These are phyloP conservation scores for Prunus mira DNA, from an alignment of 306 rosid species.

Conservation along the genomic window DNA sequence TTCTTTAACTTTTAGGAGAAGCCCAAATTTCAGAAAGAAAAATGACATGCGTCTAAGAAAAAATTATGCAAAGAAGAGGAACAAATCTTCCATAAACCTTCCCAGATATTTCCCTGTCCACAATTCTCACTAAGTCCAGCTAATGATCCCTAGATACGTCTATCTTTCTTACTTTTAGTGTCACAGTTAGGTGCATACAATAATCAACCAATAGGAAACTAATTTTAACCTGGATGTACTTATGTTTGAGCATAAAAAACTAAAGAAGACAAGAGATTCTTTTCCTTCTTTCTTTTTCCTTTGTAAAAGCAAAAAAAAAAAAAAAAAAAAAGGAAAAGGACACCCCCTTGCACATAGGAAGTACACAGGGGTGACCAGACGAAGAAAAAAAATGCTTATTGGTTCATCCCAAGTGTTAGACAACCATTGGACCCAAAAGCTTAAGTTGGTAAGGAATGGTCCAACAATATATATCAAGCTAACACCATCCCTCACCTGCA, in stretches of 20 bases:
- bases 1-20: not conserved
- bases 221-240: not conserved
- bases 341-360: not conserved
- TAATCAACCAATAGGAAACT: not conserved
- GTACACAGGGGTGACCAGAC: not conserved
- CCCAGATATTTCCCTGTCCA: not conserved
- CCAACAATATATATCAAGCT: not conserved
- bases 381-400: not conserved
- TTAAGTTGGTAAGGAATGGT: not conserved
- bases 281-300: not conserved
- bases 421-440: not conserved
- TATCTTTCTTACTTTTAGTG: not conserved
- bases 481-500: not conserved
- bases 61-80: not conserved
- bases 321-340: not conserved
- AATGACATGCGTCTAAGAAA: not conserved
- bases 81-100: not conserved
- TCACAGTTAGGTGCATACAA: not conserved
- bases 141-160: not conserved
- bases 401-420: not conserved
- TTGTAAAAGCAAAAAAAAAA: not conserved
- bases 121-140: not conserved
- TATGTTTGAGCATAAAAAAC: not conserved
- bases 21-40: slow-evolving; percentile 8
- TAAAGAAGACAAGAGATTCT: not conserved